Evolutionary conservation across 1,284 basidiomycete genomes (phyloP).

Genomic region (Heliocybe sulcata): DNA sequence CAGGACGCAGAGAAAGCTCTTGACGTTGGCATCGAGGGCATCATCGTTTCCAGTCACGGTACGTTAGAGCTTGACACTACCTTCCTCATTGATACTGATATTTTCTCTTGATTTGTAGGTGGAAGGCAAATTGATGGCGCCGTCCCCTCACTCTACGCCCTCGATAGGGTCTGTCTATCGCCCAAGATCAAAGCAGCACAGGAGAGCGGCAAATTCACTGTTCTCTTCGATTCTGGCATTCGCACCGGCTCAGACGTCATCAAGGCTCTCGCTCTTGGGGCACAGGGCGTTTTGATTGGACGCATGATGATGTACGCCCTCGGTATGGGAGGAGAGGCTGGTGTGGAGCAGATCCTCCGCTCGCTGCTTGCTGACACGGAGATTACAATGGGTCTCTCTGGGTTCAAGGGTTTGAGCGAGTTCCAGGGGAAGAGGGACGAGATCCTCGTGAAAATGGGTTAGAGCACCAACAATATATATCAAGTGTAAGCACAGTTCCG

Average conservation of each 20-base stretch:
- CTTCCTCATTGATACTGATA: conserved; percentile 1
- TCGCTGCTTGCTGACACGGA: conserved; percentile 48
- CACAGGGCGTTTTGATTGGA: conserved; percentile 55
- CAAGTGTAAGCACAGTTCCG: too few relatives aligned
- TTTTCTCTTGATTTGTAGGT: conserved; percentile 28
- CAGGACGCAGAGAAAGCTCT: conserved; percentile 68
- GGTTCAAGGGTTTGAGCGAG: conserved; percentile 30
- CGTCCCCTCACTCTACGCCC: conserved; percentile 62
- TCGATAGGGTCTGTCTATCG: conserved; percentile 55
- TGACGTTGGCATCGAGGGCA: conserved; percentile 62
- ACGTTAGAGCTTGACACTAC: conserved; percentile 8
- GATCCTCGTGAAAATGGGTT: background rate
- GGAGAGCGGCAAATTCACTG: conserved; percentile 47
- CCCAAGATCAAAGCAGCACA: conserved; percentile 52
- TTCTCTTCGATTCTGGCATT: conserved; percentile 78
- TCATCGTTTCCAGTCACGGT: conserved; percentile 82
- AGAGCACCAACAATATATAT: too few relatives aligned
- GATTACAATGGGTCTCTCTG: conserved; percentile 39
- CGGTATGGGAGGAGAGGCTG: conserved; percentile 42
- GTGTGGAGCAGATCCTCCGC: conserved; percentile 45
- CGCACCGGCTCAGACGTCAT: conserved; percentile 71
- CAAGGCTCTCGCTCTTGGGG: conserved; percentile 69
- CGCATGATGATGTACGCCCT: conserved; percentile 47
- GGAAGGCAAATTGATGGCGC: conserved; percentile 80
- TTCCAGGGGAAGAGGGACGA: conserved; percentile 24